Base-by-base conservation (phyloP, 192 early-diverging fungal genomes). In the Podochytrium sp. region DNA sequence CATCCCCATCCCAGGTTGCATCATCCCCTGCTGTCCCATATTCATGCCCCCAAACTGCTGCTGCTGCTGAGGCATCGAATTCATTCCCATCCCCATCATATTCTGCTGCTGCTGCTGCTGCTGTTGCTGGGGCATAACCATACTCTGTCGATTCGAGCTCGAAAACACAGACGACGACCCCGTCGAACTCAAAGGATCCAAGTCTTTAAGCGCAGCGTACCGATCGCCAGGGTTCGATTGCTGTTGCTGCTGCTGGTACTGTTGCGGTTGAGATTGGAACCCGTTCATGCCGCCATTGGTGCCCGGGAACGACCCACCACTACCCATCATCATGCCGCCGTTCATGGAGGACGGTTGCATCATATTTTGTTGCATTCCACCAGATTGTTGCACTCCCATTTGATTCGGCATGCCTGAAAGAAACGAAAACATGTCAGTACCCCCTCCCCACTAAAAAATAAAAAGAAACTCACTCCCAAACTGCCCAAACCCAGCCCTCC, bases 181-280 rank as follows among this genome's bases (percentile, higher is more conserved):
- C n/a, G 12, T 55, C 10, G 52, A 55, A 14, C 56, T 59, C 35
- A 71, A 27, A 27, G 69, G 69, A 71, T 71, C 69, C 25, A 71
- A 32, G 32, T 51, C 57, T 71, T 71, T 71, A 3, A 71, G 43
- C 5, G 69, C 69, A 5, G 69, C 69, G 41, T 71, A 71, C 43
- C 37, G 7, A 47, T 71, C 69, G 10, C 25, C 33, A 27, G 69
- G 56, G 35, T 71, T 71, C 4, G 33, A n/a, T 33, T 29, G 27
- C 7, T 57, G 69, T 33, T 69, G 66, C 37, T 10, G 27, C 37
- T 29, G 59, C 7, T 57, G 69, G 23, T 69, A 51, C 37, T 10
- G 27, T 32, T 29, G 59, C 32, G 37, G 41, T 27, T 43, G 63
- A 12, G 53, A 60, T 59, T 57, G 69, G 41, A 43, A 71, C 14